Percentiles rank a stretch among this genome's conserved stretches.
These are phyloP conservation scores for Trichoderma aggressivum DNA, from an alignment of 2,329 filamentous ascomycete species.

Conservation along the genomic window DNA sequence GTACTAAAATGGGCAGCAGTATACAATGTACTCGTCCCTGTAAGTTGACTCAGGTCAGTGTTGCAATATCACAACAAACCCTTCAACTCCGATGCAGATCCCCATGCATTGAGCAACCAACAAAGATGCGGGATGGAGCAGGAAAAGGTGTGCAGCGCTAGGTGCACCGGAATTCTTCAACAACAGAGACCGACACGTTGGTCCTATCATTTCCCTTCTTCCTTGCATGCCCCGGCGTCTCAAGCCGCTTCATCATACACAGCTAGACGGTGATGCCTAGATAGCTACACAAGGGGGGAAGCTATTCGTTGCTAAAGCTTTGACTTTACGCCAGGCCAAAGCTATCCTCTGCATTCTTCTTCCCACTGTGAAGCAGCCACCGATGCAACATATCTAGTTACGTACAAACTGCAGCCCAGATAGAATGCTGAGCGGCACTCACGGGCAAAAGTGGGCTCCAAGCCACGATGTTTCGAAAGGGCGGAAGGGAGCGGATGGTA, in stretches of 20 bases:
- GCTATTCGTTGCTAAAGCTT: not conserved
- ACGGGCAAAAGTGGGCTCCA: conserved; percentile 12
- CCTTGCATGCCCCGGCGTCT: not conserved
- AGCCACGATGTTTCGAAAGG: not conserved
- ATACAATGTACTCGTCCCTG: not conserved
- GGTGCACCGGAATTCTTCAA: not conserved
- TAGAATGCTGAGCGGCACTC: conserved; percentile 9
- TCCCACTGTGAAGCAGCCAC: not conserved
- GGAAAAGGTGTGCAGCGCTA: not conserved
- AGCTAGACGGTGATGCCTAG: not conserved
- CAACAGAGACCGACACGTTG: not conserved
- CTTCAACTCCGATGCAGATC: not conserved
- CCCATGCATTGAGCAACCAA: not conserved
- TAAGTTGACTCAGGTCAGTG: not conserved
- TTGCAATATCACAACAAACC: not conserved
- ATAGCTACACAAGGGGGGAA: not conserved
- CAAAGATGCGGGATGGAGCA: no score
- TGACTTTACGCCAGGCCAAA: not conserved
- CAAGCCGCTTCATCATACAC: not conserved
- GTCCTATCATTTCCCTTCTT: not conserved
- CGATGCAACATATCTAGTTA: not conserved
- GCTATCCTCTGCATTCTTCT: not conserved
- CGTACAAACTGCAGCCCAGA: not conserved
- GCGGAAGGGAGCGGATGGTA: not conserved
- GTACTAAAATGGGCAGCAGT: not conserved